Percentiles rank a stretch among this genome's conserved stretches.
Evolutionary conservation across 257 asterid genomes (phyloP).

Genomic region (Solanum neorickii): DNA sequence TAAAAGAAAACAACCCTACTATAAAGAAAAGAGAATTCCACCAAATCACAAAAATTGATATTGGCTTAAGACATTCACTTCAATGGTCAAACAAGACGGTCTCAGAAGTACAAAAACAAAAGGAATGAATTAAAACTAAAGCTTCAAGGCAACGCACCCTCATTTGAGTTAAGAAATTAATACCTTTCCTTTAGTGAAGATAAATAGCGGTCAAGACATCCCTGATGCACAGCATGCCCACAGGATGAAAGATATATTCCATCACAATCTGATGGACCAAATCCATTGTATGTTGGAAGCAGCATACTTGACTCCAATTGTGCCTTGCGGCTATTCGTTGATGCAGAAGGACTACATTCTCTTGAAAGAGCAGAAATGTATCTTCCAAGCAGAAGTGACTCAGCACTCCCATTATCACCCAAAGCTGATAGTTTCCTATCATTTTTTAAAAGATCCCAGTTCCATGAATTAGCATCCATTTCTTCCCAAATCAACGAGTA

Average conservation of each 20-base stretch:
- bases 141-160: background rate
- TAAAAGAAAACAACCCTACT: background rate
- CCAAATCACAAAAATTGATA: background rate
- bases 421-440: slow-evolving; percentile 17
- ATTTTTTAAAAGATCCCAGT: slow-evolving; percentile 10
- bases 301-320: slow-evolving; percentile 19
- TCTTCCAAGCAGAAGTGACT: slow-evolving; percentile 63
- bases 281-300: slow-evolving; percentile 34
- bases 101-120: background rate
- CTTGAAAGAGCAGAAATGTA: slow-evolving; percentile 64
- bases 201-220: slow-evolving; percentile 87
- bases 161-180: background rate
- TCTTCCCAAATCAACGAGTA: slow-evolving; percentile 42
- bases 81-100: background rate
- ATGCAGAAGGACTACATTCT: slow-evolving; percentile 57
- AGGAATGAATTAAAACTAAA: background rate
- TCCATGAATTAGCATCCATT: slow-evolving; percentile 13
- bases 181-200: slow-evolving; percentile 95
- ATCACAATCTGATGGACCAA: slow-evolving; percentile 63
- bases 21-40: background rate
- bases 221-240: slow-evolving; percentile 99
- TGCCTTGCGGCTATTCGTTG: slow-evolving; percentile 26
- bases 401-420: slow-evolving; percentile 15
- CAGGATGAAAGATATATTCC: slow-evolving; percentile 90
- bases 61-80: background rate